phyloP scores from a whole-genome alignment of 2,329 filamentous ascomycete genomes.

The Neopestalotiopsis rosae region DNA sequence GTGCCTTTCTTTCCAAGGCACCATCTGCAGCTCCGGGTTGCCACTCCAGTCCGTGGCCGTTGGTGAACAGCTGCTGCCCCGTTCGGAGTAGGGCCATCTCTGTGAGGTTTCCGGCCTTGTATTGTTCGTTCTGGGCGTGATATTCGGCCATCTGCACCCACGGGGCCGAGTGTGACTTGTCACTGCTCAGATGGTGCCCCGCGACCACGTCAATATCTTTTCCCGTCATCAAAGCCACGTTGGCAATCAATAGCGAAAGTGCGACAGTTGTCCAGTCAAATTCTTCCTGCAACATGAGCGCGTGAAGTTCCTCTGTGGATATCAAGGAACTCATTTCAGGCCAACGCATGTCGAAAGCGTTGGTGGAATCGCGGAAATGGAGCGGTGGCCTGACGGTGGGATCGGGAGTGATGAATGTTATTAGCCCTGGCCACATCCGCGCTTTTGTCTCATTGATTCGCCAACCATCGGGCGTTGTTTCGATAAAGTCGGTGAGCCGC shows the following conservation, averaged over 20 bases:
- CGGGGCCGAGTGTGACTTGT: no score
- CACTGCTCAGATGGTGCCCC: no score
- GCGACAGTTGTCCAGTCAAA: background rate
- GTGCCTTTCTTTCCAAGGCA: background rate
- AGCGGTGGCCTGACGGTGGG: background rate
- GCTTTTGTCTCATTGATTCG: background rate
- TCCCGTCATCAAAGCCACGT: background rate
- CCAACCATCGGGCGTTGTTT: background rate
- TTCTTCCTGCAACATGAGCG: background rate
- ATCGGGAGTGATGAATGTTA: background rate
- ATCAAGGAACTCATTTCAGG: background rate
- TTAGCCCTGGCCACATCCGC: background rate
- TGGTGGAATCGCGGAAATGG: background rate
- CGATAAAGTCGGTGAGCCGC: background rate
- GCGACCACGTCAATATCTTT: background rate
- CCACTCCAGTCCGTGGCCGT: background rate
- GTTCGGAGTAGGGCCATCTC: background rate
- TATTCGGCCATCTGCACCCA: background rate
- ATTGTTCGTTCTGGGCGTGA: background rate
- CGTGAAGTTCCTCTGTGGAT: background rate
- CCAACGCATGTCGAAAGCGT: background rate
- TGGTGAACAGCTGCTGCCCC: background rate
- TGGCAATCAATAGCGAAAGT: background rate
- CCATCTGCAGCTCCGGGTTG: background rate
- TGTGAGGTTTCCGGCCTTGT: background rate